Evolutionary conservation across 192 early-diverging fungal genomes (phyloP).

Genomic region (Haplosporangium gracile): DNA sequence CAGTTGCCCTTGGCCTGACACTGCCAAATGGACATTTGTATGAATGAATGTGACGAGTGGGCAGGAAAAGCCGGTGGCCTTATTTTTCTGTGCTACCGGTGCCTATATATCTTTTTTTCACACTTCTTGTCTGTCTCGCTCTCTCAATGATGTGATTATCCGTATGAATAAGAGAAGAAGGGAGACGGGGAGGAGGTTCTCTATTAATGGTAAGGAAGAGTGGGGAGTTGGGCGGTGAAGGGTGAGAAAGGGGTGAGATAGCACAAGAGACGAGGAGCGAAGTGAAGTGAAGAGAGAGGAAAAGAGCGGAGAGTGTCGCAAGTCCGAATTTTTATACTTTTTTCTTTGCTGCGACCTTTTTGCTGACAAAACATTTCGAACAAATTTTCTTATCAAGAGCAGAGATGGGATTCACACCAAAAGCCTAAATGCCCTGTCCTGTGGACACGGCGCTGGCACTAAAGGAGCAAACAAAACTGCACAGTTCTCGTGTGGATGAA

Average conservation of each 20-base stretch:
- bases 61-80: no score
- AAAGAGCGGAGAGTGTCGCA: not conserved
- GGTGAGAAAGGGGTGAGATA: not conserved
- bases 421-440: no score
- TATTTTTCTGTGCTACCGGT: not conserved
- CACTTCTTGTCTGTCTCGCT: not conserved
- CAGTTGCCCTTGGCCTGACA: slow-evolving; percentile 33
- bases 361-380: not conserved
- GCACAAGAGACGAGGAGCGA: not conserved
- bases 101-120: not conserved
- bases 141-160: not conserved
- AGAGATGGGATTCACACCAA: no score
- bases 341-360: not conserved
- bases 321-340: not conserved
- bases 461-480: no score
- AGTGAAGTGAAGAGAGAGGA: not conserved
- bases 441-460: no score
- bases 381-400: not conserved
- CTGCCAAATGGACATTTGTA: slow-evolving; percentile 47
- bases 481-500: no score
- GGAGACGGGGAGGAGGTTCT: no score
- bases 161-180: not conserved
- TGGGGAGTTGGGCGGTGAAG: not conserved
- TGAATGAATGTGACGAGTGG: not conserved
- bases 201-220: not conserved